Evolutionary conservation across 1,284 basidiomycete species (phyloP).

Genomic region (Cystobasidiaceae sp.): DNA sequence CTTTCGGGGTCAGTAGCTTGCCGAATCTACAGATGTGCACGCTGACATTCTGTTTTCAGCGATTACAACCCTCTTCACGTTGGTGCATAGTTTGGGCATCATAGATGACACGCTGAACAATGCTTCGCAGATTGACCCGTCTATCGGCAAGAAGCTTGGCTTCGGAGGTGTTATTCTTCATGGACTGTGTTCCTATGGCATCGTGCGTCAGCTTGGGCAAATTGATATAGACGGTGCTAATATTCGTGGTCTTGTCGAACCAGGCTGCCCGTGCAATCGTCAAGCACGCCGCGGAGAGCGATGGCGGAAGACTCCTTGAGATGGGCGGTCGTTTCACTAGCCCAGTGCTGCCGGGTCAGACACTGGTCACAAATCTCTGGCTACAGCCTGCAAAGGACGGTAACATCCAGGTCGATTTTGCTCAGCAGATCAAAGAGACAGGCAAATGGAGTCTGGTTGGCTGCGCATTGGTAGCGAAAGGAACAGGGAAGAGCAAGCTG

Average conservation of each 20-base stretch:
- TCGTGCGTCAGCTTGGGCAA: neutral
- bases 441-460: constrained; percentile 57
- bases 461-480: constrained; percentile 35
- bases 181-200: constrained; percentile 53
- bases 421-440: constrained; percentile 61
- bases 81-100: constrained; percentile 50
- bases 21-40: neutral
- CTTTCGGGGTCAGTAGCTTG: constrained; percentile 46
- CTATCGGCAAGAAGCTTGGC: constrained; percentile 61
- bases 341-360: constrained; percentile 68
- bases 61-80: constrained; percentile 82
- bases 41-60: constrained; percentile 53
- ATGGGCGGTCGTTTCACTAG: constrained; percentile 61
- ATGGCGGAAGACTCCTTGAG: constrained; percentile 57
- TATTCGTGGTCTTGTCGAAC: no score
- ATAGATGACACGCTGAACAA: neutral
- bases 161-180: constrained; percentile 77
- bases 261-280: constrained; percentile 70
- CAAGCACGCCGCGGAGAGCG: constrained; percentile 56
- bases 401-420: constrained; percentile 64
- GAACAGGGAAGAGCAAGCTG: constrained; percentile 35
- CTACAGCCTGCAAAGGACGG: constrained; percentile 61
- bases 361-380: constrained; percentile 69
- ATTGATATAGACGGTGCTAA: neutral
- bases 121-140: constrained; percentile 51